These are phyloP conservation scores for Epichloe glyceriae DNA, from an alignment of 2,329 filamentous ascomycete species.

Conservation along the genomic window DNA sequence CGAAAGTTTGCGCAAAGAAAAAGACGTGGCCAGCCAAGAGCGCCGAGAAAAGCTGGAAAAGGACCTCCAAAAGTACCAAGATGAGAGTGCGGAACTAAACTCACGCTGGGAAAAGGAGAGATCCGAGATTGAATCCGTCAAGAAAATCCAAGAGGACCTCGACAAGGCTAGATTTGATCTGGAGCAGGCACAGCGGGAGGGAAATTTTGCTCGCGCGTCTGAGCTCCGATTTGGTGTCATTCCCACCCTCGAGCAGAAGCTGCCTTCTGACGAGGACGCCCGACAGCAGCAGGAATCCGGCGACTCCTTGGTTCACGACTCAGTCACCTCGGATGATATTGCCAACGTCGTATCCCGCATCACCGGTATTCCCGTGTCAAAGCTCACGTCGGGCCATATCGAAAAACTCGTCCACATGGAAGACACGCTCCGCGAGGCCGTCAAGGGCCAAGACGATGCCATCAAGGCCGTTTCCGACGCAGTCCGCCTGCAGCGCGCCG, in stretches of 20 bases:
- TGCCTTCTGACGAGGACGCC: slow-evolving; percentile 59
- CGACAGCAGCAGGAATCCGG: slow-evolving; percentile 19
- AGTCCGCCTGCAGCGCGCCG: slow-evolving; percentile 85
- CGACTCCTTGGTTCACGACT: slow-evolving; percentile 70
- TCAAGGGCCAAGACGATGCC: slow-evolving; percentile 90
- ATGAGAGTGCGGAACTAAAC: slow-evolving; percentile 61
- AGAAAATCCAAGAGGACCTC: slow-evolving; percentile 76
- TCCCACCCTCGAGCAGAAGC: slow-evolving; percentile 62
- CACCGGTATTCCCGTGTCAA: slow-evolving; percentile 85
- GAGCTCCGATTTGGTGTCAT: slow-evolving; percentile 84
- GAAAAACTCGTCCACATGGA: slow-evolving; percentile 97
- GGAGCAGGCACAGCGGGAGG: slow-evolving; percentile 74
- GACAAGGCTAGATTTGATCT: slow-evolving; percentile 77
- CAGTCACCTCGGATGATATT: slow-evolving; percentile 92
- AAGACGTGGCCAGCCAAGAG: slow-evolving; percentile 77
- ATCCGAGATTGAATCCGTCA: slow-evolving; percentile 72
- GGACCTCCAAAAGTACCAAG: slow-evolving; percentile 62
- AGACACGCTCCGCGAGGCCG: slow-evolving; percentile 66
- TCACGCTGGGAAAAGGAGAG: slow-evolving; percentile 86
- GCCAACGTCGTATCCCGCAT: slow-evolving; percentile 80
- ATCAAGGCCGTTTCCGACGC: slow-evolving; percentile 84
- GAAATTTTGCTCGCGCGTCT: slow-evolving; percentile 81
- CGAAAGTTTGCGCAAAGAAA: slow-evolving; percentile 88
- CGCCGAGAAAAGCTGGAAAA: slow-evolving; percentile 74
- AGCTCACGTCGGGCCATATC: slow-evolving; percentile 83